Evolutionary conservation across 139 green algal genomes (phyloP).

Genomic region (Chlamydomonas sphaeroides): DNA sequence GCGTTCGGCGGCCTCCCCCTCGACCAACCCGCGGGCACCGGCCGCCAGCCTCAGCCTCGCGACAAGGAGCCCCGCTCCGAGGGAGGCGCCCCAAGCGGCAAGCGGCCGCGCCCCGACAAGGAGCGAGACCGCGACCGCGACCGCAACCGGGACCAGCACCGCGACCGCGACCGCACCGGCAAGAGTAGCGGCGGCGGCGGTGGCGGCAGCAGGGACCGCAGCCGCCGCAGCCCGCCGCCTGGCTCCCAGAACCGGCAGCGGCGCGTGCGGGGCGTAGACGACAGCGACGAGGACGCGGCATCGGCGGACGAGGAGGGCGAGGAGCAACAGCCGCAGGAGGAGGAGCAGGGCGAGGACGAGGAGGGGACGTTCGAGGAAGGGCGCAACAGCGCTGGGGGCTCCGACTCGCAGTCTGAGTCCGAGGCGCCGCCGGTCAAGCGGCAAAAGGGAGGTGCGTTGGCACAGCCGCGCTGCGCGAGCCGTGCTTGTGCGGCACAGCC

Average conservation of each 20-base stretch:
- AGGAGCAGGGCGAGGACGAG: slow-evolving; percentile 4
- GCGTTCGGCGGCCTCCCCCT: background rate
- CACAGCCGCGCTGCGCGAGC: too few relatives aligned
- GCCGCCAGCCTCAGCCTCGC: background rate
- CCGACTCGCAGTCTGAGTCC: background rate
- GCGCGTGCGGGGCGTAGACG: background rate
- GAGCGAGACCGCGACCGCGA: slow-evolving; percentile 15
- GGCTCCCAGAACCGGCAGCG: slow-evolving; percentile 11
- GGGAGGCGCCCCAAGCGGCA: background rate
- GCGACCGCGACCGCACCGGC: background rate
- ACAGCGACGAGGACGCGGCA: slow-evolving; percentile 33
- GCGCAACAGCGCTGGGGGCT: background rate
- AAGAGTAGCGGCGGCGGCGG: background rate
- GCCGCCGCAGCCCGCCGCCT: background rate
- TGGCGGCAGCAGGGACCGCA: background rate
- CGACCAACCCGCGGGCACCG: background rate
- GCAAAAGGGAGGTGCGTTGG: slow-evolving; percentile 20
- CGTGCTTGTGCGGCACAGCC: too few relatives aligned
- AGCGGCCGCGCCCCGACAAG: slow-evolving; percentile 18
- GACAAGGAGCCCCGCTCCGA: slow-evolving; percentile 29
- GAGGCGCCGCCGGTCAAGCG: slow-evolving; percentile 10
- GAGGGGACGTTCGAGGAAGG: background rate
- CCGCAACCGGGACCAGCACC: background rate
- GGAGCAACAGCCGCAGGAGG: background rate
- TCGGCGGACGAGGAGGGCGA: too few relatives aligned